Base-by-base conservation (phyloP, 768 basidiomycete species). In the Krasilnikovozyma curviuscula region DNA sequence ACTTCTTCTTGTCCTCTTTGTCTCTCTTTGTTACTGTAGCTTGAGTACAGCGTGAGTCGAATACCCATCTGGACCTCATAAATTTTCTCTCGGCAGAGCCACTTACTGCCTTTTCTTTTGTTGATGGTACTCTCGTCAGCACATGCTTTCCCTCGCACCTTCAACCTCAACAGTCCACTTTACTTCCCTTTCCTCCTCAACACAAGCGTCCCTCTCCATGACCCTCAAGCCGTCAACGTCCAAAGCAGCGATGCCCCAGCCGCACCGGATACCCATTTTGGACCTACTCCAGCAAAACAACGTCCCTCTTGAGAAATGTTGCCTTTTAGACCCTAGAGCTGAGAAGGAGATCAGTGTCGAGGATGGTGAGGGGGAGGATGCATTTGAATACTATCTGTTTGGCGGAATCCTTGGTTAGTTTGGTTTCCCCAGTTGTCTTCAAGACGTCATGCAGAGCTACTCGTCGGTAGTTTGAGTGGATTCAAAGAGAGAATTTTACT, bases 301-400 rank as follows among this genome's bases (percentile, higher is more conserved):
- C 56, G 46, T 72, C 49, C 46, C 69, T 0, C 60, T 78, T 4
- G 70, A 75, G 0, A 72, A 71, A 56, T 81, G 93, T 9, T 98
- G 93, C 59, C 67, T 98, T 14, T 73, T 98, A n/a, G 93, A 98
- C 61, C 93, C 93, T 1, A 82, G 78, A 59, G 88, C 88, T 0
- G 68, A 75, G 44, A 63, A 68, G 44, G 71, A 66, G 47, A 70
- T 97, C 10, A 65, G 73, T 0, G 85, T 88, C 0, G 73, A 74
- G 44, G 91, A 97, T 57, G 78, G 76, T 1, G 72, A 78, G 48
- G 75, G 75, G 24, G 60, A 23, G 23, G 23, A 39, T 7, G 37
- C 66, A 27, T 97, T 93, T 57, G 71, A 78, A 27, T 83, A 78
- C 72, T 98, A 91, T 67, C 67, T 98, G 31, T 95, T 91, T 59